These are phyloP conservation scores for Penicillium mononematosum DNA, from an alignment of 495 filamentous ascomycete species.

Conservation along the genomic window DNA sequence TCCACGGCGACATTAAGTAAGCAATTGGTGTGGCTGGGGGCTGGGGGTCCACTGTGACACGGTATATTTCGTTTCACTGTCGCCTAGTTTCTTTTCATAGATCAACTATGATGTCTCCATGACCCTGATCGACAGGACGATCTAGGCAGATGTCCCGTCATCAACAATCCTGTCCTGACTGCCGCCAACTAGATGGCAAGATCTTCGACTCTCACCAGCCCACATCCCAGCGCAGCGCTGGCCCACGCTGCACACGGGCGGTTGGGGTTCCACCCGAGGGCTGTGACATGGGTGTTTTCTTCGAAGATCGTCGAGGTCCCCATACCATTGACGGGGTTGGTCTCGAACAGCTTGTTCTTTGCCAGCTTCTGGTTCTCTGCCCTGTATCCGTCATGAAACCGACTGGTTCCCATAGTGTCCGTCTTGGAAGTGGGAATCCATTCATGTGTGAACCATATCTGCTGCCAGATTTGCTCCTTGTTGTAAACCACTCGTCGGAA, in stretches of 20 bases:
- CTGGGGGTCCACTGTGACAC: conserved; percentile 14
- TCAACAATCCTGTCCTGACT: neutral
- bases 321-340: conserved; percentile 36
- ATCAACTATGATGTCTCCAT: conserved; percentile 8
- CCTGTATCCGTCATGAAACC: conserved; percentile 60
- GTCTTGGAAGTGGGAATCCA: conserved; percentile 44
- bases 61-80: conserved; percentile 10
- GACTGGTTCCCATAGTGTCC: conserved; percentile 42
- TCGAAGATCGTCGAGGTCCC: conserved; percentile 56
- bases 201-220: conserved; percentile 69
- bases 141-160: neutral
- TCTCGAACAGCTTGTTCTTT: conserved; percentile 32
- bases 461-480: conserved; percentile 56
- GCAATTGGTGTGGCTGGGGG: conserved; percentile 27
- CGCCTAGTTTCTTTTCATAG: conserved; percentile 34
- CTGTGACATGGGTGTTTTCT: conserved; percentile 54
- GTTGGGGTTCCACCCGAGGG: conserved; percentile 68
- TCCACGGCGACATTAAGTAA: conserved; percentile 11
- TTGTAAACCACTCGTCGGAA: conserved; percentile 51
- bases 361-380: conserved; percentile 43
- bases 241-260: conserved; percentile 62
- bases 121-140: conserved; percentile 2
- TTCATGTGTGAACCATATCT: conserved; percentile 63
- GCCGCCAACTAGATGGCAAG: conserved; percentile 42
- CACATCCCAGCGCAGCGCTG: conserved; percentile 59